A percentile compares a stretch with the other conserved stretches of the same genome.
Evolutionary conservation across 225 moss, liverwort and hornwort genomes (phyloP).

Genomic region (Pseudoscleropodium purum): DNA sequence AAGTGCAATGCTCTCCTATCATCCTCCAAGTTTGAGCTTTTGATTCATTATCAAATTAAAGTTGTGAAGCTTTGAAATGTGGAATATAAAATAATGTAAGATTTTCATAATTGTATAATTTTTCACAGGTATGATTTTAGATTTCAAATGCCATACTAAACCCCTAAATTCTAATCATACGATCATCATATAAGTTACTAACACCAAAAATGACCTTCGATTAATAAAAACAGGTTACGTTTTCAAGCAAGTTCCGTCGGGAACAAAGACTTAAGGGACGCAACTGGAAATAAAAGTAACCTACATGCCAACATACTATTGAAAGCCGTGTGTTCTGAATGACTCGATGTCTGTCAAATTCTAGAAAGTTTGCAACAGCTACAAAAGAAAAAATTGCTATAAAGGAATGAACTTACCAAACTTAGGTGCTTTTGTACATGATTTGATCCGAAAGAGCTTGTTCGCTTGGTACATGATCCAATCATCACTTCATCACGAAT

Average conservation of each 20-base stretch:
- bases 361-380: not conserved
- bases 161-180: not conserved
- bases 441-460: not conserved
- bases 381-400: not conserved
- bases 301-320: not conserved
- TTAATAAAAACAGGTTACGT: not conserved
- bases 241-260: not conserved
- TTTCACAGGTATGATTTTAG: not conserved
- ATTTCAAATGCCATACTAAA: not conserved
- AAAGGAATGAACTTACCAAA: not conserved
- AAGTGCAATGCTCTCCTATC: too few relatives aligned
- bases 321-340: not conserved
- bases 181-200: not conserved
- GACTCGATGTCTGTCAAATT: not conserved
- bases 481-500: not conserved
- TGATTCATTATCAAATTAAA: too few relatives aligned
- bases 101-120: not conserved
- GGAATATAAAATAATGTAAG: too few relatives aligned
- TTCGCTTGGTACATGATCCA: not conserved
- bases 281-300: not conserved
- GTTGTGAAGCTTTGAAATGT: too few relatives aligned
- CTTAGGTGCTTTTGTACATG: not conserved
- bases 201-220: not conserved
- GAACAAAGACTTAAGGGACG: not conserved
- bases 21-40: too few relatives aligned